Base-by-base conservation (phyloP, 2,329 filamentous ascomycete genomes). In the Paraphaeosphaeria sporulosa region DNA sequence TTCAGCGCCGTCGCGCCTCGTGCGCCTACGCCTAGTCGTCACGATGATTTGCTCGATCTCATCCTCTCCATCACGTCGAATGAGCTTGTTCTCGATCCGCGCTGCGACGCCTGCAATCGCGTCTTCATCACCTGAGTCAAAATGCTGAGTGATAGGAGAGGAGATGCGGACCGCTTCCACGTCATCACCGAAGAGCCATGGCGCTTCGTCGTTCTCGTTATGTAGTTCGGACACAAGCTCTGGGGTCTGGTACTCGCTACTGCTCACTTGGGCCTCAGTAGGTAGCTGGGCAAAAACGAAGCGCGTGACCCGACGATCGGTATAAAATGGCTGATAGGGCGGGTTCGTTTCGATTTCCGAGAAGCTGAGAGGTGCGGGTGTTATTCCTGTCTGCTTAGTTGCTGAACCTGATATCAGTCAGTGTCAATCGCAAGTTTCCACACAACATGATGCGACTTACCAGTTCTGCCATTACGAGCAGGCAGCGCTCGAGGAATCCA, bases 341-440 rank as follows among this genome's bases (percentile, higher is more conserved):
- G 94, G 91, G 72, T 94, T 97, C 1, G 94, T 97, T 74, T 99
- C 95, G 65, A 97, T 96, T 81, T 97, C 94, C 6, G 92, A 93
- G 87, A 94, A 74, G 81, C 75, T 77, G 23, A 78, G 62, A 17
- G 75, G 75, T 17, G 90, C 75, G 80, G 91, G 77, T 1, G 71
- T 61, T 2, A 65, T 55, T 1, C 44, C 60, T 7, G 54, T 19
- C 30, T 19, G 54, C 56, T 60, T 68, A 67, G 21, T 23, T 58
- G 27, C 50, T 50, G 25, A n/a, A 15, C 40, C 52, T 51, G 8
- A 17, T 1, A 4, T 9, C 32, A 21, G 36, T 44, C n/a, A 44
- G 51, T 4, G 17, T 44, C 25, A 44, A 5, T 42, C 34, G 4
- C 25, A 32, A 23, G 27, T 17, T 7, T 27, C 19, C 3, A 12